phyloP scores from a whole-genome alignment of 768 basidiomycete genomes.

The Lanmaoa rubissima region DNA sequence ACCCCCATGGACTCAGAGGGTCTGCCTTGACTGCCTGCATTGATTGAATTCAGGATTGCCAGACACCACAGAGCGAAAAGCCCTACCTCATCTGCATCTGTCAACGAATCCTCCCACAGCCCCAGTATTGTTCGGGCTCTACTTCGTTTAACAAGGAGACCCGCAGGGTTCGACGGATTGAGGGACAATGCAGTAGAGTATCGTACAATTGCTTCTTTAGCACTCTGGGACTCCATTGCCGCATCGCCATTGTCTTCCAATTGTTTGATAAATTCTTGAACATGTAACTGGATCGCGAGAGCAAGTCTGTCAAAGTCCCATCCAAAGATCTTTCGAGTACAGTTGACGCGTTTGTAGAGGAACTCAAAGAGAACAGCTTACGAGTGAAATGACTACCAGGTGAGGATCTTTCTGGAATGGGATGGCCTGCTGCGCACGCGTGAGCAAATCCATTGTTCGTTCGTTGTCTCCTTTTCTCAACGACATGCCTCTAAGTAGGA shows the following conservation, averaged over 20 bases:
- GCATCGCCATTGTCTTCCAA: neutral
- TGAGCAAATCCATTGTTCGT: neutral
- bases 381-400: conserved; percentile 7
- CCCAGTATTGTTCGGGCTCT: too few relatives aligned
- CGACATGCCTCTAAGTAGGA: neutral
- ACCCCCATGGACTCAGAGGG: too few relatives aligned
- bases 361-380: neutral
- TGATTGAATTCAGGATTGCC: too few relatives aligned
- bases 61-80: too few relatives aligned
- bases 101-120: too few relatives aligned
- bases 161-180: too few relatives aligned
- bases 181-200: too few relatives aligned
- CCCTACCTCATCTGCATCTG: too few relatives aligned
- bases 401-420: neutral
- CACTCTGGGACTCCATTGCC: neutral
- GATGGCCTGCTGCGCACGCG: neutral
- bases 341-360: neutral
- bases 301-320: conserved; percentile 14
- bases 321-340: conserved; percentile 2
- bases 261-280: neutral
- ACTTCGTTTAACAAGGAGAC: too few relatives aligned
- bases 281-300: neutral
- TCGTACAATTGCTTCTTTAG: too few relatives aligned
- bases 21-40: too few relatives aligned
- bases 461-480: neutral